These are phyloP conservation scores for Ichthyophonus hoferi DNA, from an alignment of 208 protist genomes.

Conservation along the genomic window DNA sequence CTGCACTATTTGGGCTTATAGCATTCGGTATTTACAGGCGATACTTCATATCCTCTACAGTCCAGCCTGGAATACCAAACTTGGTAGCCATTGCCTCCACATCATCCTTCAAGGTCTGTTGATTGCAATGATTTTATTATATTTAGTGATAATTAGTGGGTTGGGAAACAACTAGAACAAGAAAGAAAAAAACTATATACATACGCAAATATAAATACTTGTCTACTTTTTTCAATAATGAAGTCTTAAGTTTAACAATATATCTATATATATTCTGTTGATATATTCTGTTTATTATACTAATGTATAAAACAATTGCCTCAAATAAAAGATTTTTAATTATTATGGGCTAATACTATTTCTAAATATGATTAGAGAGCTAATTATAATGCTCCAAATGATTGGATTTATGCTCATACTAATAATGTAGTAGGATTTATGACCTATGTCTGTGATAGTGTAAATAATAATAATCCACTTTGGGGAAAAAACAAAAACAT, in stretches of 20 bases:
- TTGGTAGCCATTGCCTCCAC: conserved; percentile 72
- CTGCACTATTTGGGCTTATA: no score
- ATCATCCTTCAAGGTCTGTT: conserved; percentile 62
- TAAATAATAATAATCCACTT: no score
- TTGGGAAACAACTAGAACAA: conserved; percentile 27
- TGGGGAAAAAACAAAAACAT: no score
- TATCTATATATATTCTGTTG: background rate
- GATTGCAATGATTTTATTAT: background rate
- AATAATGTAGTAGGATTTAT: no score
- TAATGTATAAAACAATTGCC: background rate
- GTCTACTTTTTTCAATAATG: background rate
- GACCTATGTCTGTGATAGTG: no score
- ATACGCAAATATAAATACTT: background rate
- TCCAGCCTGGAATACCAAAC: conserved; percentile 77
- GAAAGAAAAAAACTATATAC: background rate
- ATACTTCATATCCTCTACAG: conserved; percentile 22
- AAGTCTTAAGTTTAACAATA: background rate
- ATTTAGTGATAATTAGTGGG: conserved; percentile 60
- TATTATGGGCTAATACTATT: no score
- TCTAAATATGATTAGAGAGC: no score
- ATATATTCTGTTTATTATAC: background rate
- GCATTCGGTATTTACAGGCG: conserved; percentile 19
- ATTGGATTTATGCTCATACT: no score
- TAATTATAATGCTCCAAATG: no score
- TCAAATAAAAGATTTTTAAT: no score